A percentile compares a stretch with the other conserved stretches of the same genome.
Conservation (phyloP, 2,329 filamentous ascomycete species). For the Whalleya microplaca region DNA sequence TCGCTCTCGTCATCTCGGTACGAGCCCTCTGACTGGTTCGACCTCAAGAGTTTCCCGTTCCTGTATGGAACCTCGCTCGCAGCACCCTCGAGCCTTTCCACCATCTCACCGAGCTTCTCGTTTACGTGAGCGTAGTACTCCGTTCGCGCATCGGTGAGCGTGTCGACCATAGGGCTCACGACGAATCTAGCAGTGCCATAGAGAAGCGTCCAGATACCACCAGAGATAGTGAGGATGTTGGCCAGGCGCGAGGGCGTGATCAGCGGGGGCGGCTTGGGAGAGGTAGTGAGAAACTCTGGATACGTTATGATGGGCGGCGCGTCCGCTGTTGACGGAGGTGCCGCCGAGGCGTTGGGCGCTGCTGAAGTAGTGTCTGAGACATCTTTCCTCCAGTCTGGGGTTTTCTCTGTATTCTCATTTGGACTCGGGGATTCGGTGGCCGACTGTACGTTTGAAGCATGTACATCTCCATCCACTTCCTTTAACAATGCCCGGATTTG, state of each 20-base stretch:
- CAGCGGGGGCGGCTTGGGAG: conserved; percentile 60
- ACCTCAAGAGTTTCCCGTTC: conserved; percentile 31
- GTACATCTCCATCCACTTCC: conserved; percentile 20
- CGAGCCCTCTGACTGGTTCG: conserved; percentile 20
- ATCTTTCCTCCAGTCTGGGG: neutral
- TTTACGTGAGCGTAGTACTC: conserved; percentile 56
- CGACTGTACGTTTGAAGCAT: conserved; percentile 9
- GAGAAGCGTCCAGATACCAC: conserved; percentile 62
- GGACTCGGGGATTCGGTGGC: conserved; percentile 3
- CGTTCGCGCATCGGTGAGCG: conserved; percentile 54
- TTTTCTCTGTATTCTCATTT: neutral
- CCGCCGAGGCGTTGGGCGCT: neutral
- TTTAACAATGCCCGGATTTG: conserved; percentile 71
- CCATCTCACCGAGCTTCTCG: conserved; percentile 49
- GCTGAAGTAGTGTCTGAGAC: neutral
- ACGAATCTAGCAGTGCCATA: conserved; percentile 75
- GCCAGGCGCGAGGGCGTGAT: conserved; percentile 63
- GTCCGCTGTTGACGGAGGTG: conserved; percentile 39
- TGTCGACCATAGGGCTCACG: conserved; percentile 63
- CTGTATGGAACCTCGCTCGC: conserved; percentile 64
- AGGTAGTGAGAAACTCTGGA: conserved; percentile 68
- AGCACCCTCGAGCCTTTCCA: conserved; percentile 55
- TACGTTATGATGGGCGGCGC: conserved; percentile 69
- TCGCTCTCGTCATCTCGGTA: conserved; percentile 48
- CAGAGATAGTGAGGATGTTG: conserved; percentile 62